Percentiles rank a stretch among this genome's conserved stretches.
phyloP scores from a whole-genome alignment of 805 yeast genomes.

The Cyberlindnera nakhonratchasimensis region DNA sequence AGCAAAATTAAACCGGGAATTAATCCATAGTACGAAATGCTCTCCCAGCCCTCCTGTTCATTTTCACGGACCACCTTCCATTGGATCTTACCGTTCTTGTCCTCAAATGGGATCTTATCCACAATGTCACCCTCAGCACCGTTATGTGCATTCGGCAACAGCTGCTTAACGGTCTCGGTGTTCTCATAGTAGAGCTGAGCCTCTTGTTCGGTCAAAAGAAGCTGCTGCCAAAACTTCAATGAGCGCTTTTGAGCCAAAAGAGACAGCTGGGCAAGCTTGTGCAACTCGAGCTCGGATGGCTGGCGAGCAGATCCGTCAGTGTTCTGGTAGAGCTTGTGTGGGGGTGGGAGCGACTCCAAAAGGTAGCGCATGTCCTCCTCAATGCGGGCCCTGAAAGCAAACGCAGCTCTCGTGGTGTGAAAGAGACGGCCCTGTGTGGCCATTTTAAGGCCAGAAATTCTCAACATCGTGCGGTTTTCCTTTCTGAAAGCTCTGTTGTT shows the following conservation, averaged over 20 bases:
- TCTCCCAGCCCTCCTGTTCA: conserved; percentile 84
- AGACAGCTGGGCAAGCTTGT: conserved; percentile 68
- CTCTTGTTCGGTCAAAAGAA: conserved; percentile 50
- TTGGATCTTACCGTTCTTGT: conserved; percentile 70
- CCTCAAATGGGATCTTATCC: conserved; percentile 82
- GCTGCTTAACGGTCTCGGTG: conserved; percentile 54
- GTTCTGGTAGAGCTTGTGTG: conserved; percentile 65
- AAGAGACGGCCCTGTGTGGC: neutral
- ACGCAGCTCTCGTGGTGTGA: conserved; percentile 6
- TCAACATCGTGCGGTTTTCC: neutral
- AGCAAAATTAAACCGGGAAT: conserved; percentile 66
- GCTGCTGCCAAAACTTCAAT: conserved; percentile 44
- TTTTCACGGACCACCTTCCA: conserved; percentile 77
- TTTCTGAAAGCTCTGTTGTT: neutral
- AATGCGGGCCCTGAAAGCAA: conserved; percentile 39
- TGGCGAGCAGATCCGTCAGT: conserved; percentile 72
- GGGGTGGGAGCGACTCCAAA: conserved; percentile 60
- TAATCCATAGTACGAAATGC: conserved; percentile 63
- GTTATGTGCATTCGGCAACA: conserved; percentile 43
- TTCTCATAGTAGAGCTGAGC: conserved; percentile 56
- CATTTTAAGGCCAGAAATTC: neutral
- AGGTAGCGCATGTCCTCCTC: conserved; percentile 62
- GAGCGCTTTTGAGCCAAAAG: conserved; percentile 54
- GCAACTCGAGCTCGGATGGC: conserved; percentile 68
- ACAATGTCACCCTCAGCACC: conserved; percentile 59